phyloP scores from a whole-genome alignment of 805 yeast species.

The Metschnikowia rubicola region DNA sequence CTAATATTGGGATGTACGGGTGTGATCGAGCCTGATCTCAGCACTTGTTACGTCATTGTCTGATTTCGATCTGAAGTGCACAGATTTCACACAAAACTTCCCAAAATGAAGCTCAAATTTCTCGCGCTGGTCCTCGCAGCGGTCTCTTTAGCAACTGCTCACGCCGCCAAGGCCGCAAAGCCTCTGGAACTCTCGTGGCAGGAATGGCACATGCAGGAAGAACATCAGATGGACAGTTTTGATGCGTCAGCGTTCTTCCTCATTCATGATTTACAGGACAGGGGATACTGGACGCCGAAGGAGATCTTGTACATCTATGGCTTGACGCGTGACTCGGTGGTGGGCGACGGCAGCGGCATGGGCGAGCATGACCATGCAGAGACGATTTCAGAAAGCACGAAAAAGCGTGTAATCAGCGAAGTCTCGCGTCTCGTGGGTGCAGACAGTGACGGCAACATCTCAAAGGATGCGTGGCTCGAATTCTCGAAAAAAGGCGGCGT shows the following conservation, averaged over 20 bases:
- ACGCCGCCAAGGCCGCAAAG: constrained; percentile 12
- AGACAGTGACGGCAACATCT: constrained; percentile 60
- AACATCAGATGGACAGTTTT: constrained; percentile 73
- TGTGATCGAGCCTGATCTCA: not conserved
- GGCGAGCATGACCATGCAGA: constrained; percentile 66
- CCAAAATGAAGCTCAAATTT: not conserved
- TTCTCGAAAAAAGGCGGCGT: constrained; percentile 62
- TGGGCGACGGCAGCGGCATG: constrained; percentile 89
- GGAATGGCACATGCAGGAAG: constrained; percentile 86
- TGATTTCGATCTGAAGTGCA: not conserved
- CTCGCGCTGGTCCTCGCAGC: not conserved
- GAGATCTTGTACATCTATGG: constrained; percentile 87
- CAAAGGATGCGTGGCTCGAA: constrained; percentile 65
- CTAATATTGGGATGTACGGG: not conserved
- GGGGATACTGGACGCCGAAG: constrained; percentile 50
- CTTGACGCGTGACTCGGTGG: constrained; percentile 60
- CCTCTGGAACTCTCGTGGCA: constrained; percentile 60
- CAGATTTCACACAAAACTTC: not conserved
- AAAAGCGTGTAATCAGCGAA: constrained; percentile 51
- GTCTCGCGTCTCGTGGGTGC: constrained; percentile 62
- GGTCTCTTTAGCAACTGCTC: constrained; percentile 4
- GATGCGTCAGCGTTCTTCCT: constrained; percentile 76
- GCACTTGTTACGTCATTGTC: not conserved
- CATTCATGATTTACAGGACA: constrained; percentile 67
- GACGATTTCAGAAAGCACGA: constrained; percentile 48